Percentiles rank a stretch among this genome's conserved stretches.
Conservation (phyloP, 371 early-diverging fungal species). For the Rhizomucor miehei region DNA sequence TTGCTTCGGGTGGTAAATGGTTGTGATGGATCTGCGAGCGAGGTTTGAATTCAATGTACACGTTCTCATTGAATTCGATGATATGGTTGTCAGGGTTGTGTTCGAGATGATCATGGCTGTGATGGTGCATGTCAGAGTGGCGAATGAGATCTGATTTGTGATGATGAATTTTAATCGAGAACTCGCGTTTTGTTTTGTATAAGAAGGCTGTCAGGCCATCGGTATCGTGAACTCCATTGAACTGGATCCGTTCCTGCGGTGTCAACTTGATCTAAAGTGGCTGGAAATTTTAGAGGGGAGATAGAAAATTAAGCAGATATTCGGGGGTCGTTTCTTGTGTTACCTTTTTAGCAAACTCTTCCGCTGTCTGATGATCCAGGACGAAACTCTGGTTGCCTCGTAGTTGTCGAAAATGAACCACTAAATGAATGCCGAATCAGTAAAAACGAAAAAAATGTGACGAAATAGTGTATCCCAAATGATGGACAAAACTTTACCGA, state of each 20-base stretch:
- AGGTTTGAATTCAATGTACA: slow-evolving; percentile 47
- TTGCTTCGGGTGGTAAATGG: slow-evolving; percentile 21
- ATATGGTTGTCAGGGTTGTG: slow-evolving; percentile 29
- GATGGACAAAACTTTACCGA: slow-evolving; percentile 2
- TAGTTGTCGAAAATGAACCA: slow-evolving; percentile 46
- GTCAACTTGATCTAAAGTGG: slow-evolving; percentile 39
- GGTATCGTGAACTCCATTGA: slow-evolving; percentile 54
- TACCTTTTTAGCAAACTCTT: slow-evolving; percentile 31
- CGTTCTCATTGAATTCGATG: slow-evolving; percentile 41
- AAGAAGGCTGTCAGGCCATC: slow-evolving; percentile 53
- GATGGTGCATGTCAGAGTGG: slow-evolving; percentile 2
- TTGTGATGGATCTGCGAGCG: slow-evolving; percentile 13
- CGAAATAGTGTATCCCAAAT: too few relatives aligned
- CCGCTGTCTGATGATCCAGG: slow-evolving; percentile 30
- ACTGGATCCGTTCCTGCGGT: slow-evolving; percentile 39
- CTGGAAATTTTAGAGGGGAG: slow-evolving; percentile 1
- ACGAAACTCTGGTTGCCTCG: slow-evolving; percentile 44
- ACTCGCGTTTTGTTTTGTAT: slow-evolving; percentile 50
- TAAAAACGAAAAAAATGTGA: too few relatives aligned
- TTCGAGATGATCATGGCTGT: slow-evolving; percentile 12
- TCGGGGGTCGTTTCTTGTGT: background rate
- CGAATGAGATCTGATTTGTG: slow-evolving; percentile 10
- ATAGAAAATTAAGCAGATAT: background rate
- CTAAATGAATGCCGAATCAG: too few relatives aligned
- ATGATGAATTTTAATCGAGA: slow-evolving; percentile 54